phyloP scores from a whole-genome alignment of 441 rosid species.

The Arabidopsis hybrid region DNA sequence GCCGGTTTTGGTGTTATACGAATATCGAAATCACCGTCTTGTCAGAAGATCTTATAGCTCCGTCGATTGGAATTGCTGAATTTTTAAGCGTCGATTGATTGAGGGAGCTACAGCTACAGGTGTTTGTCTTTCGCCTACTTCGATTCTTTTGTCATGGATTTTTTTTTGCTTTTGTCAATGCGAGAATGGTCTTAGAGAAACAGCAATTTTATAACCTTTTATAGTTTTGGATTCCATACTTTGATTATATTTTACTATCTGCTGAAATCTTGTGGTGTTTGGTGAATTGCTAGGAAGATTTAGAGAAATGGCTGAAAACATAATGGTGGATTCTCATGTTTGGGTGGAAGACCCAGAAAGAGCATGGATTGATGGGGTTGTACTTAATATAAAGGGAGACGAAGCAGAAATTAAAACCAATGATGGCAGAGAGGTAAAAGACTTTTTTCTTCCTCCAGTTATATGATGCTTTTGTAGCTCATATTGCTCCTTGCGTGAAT shows the following conservation, averaged over 20 bases:
- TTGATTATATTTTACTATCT: not conserved
- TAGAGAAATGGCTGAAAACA: constrained; percentile 54
- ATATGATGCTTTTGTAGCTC: not conserved
- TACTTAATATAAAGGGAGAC: constrained; percentile 55
- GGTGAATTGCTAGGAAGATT: constrained; percentile 24
- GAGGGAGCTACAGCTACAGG: constrained; percentile 31
- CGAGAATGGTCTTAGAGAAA: not conserved
- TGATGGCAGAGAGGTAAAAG: constrained; percentile 59
- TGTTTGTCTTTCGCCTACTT: not conserved
- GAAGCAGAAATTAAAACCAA: constrained; percentile 70
- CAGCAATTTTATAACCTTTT: not conserved
- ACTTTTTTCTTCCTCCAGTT: constrained; percentile 11
- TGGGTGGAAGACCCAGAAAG: constrained; percentile 77
- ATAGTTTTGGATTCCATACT: not conserved
- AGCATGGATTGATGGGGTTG: constrained; percentile 81
- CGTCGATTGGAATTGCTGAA: constrained; percentile 5
- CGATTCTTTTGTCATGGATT: not conserved
- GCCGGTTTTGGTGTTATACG: constrained; percentile 19
- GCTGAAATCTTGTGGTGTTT: constrained; percentile 17
- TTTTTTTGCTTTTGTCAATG: constrained; percentile 6
- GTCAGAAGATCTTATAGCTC: constrained; percentile 5
- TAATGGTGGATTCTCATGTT: constrained; percentile 69
- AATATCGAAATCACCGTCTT: constrained; percentile 9
- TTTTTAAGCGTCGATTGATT: constrained; percentile 8
- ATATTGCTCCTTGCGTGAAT: not conserved